Conservation (phyloP, 2,329 filamentous ascomycete species). For the Penicillium sp. region DNA sequence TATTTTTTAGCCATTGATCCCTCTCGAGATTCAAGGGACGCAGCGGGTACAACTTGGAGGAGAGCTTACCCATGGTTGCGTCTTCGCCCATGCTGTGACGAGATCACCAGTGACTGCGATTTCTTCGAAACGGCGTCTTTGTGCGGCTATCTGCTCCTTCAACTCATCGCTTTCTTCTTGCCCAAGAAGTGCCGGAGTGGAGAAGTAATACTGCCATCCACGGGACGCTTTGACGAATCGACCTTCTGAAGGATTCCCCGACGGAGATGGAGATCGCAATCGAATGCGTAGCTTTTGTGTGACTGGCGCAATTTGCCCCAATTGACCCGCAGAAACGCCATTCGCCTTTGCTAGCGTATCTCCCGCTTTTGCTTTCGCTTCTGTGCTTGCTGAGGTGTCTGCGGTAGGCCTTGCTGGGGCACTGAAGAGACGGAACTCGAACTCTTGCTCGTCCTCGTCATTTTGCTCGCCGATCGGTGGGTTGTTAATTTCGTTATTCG, state of each 20-base stretch:
- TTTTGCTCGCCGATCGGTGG: constrained; percentile 4
- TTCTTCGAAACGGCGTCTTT: constrained; percentile 30
- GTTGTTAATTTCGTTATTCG: constrained; percentile 1
- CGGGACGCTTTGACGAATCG: constrained; percentile 37
- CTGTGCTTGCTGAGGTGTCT: constrained; percentile 1
- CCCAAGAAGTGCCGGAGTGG: constrained; percentile 27
- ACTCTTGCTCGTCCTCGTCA: constrained; percentile 39
- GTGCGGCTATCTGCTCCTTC: constrained; percentile 7
- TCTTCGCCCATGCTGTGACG: constrained; percentile 26
- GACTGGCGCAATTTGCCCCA: constrained; percentile 1
- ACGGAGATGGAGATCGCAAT: constrained; percentile 36
- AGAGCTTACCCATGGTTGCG: constrained; percentile 31
- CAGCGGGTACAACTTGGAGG: background rate
- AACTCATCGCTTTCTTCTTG: constrained; percentile 6
- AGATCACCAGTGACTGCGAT: constrained; percentile 33
- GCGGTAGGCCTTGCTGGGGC: constrained; percentile 19
- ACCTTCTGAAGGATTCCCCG: constrained; percentile 26
- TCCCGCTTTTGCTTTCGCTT: background rate
- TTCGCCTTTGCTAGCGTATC: background rate
- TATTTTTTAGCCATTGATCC: constrained; percentile 1
- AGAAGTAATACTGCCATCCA: constrained; percentile 40
- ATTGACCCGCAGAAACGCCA: background rate
- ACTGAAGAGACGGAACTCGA: constrained; percentile 40
- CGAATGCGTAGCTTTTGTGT: constrained; percentile 37
- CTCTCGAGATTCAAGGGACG: background rate